Conservation (phyloP, 805 yeast genomes). For the Scheffersomyces lignosus region DNA sequence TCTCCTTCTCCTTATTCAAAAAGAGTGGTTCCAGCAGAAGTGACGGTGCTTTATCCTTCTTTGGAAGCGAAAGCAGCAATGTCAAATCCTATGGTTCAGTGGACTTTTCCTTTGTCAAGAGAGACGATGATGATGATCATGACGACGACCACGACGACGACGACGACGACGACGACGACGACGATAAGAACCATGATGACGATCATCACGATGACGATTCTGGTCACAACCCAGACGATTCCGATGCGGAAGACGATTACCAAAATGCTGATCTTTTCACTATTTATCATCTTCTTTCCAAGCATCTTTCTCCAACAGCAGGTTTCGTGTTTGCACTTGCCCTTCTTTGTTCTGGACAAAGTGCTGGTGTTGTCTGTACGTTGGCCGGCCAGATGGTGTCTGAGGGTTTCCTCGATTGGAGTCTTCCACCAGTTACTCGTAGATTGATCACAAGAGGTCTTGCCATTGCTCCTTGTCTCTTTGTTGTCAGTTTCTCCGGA, state of each 20-base stretch:
- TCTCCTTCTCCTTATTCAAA: too few relatives aligned
- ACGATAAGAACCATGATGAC: too few relatives aligned
- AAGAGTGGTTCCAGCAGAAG: not conserved
- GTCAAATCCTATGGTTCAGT: too few relatives aligned
- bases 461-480: slow-evolving; percentile 81
- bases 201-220: slow-evolving; percentile 13
- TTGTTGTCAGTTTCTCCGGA: slow-evolving; percentile 72
- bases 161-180: slow-evolving; percentile 16
- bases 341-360: slow-evolving; percentile 85
- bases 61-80: too few relatives aligned
- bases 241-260: slow-evolving; percentile 41
- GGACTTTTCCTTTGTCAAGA: slow-evolving; percentile 1
- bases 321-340: slow-evolving; percentile 90
- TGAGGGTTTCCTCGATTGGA: slow-evolving; percentile 84
- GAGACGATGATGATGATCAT: slow-evolving; percentile 7
- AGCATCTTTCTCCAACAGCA: slow-evolving; percentile 78
- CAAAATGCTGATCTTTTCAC: slow-evolving; percentile 74
- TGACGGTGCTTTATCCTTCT: too few relatives aligned
- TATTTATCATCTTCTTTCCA: slow-evolving; percentile 67
- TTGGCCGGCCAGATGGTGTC: slow-evolving; percentile 92
- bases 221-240: slow-evolving; percentile 4
- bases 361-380: slow-evolving; percentile 93
- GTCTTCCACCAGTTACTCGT: slow-evolving; percentile 78
- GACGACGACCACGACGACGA: slow-evolving; percentile 11
- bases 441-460: slow-evolving; percentile 78